phyloP scores from a whole-genome alignment of 805 yeast genomes.

The Lipomyces mesembrius region DNA sequence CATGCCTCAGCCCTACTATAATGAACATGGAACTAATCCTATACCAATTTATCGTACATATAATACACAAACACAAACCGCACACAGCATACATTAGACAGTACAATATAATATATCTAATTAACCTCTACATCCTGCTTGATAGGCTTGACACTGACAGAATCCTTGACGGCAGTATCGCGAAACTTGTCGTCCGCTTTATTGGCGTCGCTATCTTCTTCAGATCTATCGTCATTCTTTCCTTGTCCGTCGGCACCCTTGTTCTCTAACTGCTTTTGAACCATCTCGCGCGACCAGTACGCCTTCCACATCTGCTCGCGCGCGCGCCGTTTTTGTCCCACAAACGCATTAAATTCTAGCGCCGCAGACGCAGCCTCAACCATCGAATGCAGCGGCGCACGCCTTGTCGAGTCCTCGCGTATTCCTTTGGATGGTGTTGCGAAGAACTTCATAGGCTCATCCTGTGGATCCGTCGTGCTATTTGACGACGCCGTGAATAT shows the following conservation, averaged over 20 bases:
- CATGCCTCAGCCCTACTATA: no score
- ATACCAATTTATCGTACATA: background rate
- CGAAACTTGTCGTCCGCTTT: background rate
- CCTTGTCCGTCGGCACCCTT: background rate
- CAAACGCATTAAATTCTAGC: slow-evolving; percentile 40
- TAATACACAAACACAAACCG: background rate
- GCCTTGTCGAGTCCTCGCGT: slow-evolving; percentile 17
- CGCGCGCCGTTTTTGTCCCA: slow-evolving; percentile 42
- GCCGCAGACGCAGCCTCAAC: slow-evolving; percentile 40
- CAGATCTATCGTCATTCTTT: background rate
- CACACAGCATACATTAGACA: background rate
- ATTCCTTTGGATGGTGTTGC: slow-evolving; percentile 28
- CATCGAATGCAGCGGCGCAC: slow-evolving; percentile 24
- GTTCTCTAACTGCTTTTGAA: background rate
- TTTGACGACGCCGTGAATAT: slow-evolving; percentile 24
- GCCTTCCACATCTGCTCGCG: slow-evolving; percentile 44
- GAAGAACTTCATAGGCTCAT: slow-evolving; percentile 29
- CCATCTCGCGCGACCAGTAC: slow-evolving; percentile 42
- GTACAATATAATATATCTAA: background rate
- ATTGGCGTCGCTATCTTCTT: background rate
- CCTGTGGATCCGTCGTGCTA: slow-evolving; percentile 21
- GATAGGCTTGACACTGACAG: background rate
- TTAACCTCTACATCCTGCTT: background rate
- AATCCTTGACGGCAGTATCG: background rate
- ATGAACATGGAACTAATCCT: no score